Evolutionary conservation across 2,329 filamentous ascomycete species (phyloP), one percentile per base, ranked within the genome.

Genomic region (Anisogramma anomala): DNA sequence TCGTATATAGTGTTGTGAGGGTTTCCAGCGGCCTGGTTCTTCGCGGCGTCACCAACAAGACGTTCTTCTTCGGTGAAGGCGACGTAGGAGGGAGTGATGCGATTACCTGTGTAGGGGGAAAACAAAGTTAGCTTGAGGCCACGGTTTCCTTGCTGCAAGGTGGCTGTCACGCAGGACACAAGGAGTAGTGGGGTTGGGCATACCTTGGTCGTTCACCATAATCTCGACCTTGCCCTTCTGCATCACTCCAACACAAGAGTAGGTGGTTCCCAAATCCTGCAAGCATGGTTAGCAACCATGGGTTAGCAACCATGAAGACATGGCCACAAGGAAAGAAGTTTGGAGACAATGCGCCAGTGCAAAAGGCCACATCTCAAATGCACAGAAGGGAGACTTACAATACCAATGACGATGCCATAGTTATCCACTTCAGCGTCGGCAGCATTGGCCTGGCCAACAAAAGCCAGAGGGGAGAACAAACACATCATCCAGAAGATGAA

Each of bases 21-120:
- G 73, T 89, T 89, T 42, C 78, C 66, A 49, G 84, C 80, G 59
- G 84, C 87, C 73, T 94, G 87, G 71, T 94, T 93, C 81, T 94
- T 94, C 58, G 87, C 87, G 58, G 91, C 86, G 66, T 98, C 91
- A 74, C 91, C 91, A 54, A 98, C 87, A 53, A 98, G 74, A 61
- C 91, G 82, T 69, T 96, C 91, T 50, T 95, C 87, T 57, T 96
- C 88, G 65, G 87, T 96, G 66, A 94, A 94, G 58, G 86, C 87
- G 61, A 94, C 87, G 67, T 91, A 94, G 50, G 86, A 94, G 42
- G 87, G 87, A 55, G 87, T 94, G 55, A 94, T 94, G 71, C 86
- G 84, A 78, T 94, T 87, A 73, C 86, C 86, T 57, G 37, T 36
- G 13, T 13, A 18, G 36, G 9, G 3, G 20, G 13, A 15, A 11